Evolutionary conservation across 129 eudicot genomes (phyloP), one percentile per base, ranked within the genome.

Genomic region (Lactuca sativa): DNA sequence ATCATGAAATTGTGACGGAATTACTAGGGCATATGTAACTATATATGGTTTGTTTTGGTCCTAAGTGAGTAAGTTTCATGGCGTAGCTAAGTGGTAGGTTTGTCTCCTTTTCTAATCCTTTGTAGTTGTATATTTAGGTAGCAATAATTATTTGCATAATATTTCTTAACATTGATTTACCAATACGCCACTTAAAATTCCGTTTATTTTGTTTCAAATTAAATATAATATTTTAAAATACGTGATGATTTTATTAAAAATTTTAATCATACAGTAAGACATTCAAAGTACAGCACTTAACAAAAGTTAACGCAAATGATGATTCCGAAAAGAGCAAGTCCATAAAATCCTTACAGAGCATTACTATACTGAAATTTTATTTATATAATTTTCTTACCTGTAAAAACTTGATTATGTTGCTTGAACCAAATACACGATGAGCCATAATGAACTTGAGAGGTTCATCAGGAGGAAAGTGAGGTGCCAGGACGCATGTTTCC

Each of bases 401-500:
- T 80, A 88, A 71, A 61, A 88, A 76, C 78, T 85, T 85, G 82
- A 85, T 85, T 2, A 88, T 85, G 73, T 88, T 88, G 74, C 95
- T 88, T 13, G 95, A 88, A 18, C 95, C 95, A 55, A 85, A 88
- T 14, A 88, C 88, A 4, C 91, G 88, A 59, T 85, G 95, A 53
- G 91, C 95, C 48, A 81, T 83, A 43, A 83, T 82, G 74, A 88
- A 85, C 69, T 85, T 88, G 74, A 78, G 70, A 4, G 95, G 95
- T 54, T 88, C 91, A 56, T 38, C 70, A 3, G 95, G 95, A 0
- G 95, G 95, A 62, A 88, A 88, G 63, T 85, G 84, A 54, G 95
- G 95, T 3, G 95, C 95, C 71, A 88, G 64, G 4, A 85, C 85
- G 60, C 95, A 88, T 55, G 78, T 85, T 1, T 88, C 88, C 4